Evolutionary conservation across 169 alveolate genomes (phyloP), one percentile per base, ranked within the genome.

Genomic region (Plasmodium berghei): DNA sequence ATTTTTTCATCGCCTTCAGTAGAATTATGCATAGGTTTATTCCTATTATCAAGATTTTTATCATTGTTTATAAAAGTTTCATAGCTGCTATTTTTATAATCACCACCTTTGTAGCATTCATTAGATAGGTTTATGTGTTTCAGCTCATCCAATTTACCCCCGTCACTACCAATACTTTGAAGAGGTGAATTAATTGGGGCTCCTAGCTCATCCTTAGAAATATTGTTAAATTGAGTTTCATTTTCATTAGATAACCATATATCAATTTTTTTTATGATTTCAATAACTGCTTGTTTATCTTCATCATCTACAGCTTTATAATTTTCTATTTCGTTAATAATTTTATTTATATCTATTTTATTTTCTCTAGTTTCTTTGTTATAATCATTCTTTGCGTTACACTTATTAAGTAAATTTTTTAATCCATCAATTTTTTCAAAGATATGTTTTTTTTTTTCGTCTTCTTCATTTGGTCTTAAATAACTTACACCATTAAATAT

Each of bases 401-500:
- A 66, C 22, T 49, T 72, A 69, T 64, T 86, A 59, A 87, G 55
- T 61, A 92, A 42, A 26, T 77, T 87, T 26, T 92, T 87, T 56
- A 90, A 73, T 61, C 88, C 95, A 16, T 71, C 73, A 8, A 87
- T 93, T 49, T 92, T 87, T 56, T 70, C 92, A 62, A 85, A 77
- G 20, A 93, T 73, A 49, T 63, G n/a, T 72, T 70, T 62, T 63
- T 94, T 94, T 46, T 77, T 72, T 34, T 94, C 96, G 26, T 90
- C 83, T 63, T 94, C 96, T 73, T 94, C 95, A 59, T 72, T 54
- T 26, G 97, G 96, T 28, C 93, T 92, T 66, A 94, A 89, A 80
- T 93, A 95, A 58, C 94, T 92, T 12, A 95, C 93, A 42, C 97
- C 97, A 56, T 92, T 73, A 63, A 72, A 86, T 46, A 95, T 93